phyloP scores from a whole-genome alignment of 257 asterid species.

The Solanum piurae region DNA sequence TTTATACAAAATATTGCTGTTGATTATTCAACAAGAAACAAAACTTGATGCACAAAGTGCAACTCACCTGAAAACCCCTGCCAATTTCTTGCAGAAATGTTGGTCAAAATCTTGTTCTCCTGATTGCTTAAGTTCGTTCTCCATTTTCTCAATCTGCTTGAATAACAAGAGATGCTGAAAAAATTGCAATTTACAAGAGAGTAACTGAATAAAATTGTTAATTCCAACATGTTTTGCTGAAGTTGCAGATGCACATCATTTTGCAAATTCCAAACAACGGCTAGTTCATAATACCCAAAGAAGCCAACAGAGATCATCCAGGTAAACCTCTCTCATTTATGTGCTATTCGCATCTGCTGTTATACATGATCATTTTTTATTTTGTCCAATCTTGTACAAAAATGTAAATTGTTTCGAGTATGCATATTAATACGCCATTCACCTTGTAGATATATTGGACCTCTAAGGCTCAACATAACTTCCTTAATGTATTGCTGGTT shows the following conservation, averaged over 20 bases:
- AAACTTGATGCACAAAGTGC: background rate
- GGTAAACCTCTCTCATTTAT: background rate
- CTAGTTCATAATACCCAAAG: background rate
- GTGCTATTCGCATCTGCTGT: background rate
- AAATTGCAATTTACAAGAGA: background rate
- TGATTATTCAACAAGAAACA: background rate
- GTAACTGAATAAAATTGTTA: background rate
- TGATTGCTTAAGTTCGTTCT: conserved; percentile 24
- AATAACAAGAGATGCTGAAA: background rate
- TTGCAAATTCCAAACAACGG: background rate
- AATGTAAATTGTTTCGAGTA: background rate
- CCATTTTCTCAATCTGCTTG: conserved; percentile 56
- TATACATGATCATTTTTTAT: background rate
- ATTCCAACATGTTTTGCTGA: background rate
- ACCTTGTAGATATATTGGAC: background rate
- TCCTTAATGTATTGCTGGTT: background rate
- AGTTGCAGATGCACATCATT: background rate
- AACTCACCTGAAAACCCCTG: conserved; percentile 53
- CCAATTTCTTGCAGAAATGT: conserved; percentile 51
- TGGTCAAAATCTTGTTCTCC: conserved; percentile 31
- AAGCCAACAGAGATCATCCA: background rate
- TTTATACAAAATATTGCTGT: background rate
- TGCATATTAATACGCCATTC: background rate
- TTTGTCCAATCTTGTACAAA: background rate
- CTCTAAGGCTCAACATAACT: background rate